Evolutionary conservation across 441 rosid species (phyloP), one percentile per base, ranked within the genome.

Genomic region (Pelargonium citronellum): DNA sequence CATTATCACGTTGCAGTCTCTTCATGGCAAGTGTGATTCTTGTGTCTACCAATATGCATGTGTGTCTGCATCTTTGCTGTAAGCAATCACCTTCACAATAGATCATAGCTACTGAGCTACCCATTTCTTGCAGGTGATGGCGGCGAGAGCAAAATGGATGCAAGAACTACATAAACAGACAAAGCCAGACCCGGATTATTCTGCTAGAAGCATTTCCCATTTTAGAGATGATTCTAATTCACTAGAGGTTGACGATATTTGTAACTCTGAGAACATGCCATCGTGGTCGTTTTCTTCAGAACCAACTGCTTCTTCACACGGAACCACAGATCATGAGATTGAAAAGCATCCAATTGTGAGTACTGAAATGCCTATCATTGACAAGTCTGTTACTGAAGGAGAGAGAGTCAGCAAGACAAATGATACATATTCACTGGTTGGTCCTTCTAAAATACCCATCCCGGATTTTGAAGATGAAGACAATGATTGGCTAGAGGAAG

Each of bases 91-190:
- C 13, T 9, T 46, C 51, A 10, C n/a, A 0, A 0, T 46, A 46
- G 3, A 46, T 46, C n/a, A 46, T 4, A 46, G 11, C 37, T 30
- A 30, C 37, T 4, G 30, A 44, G 51, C 51, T 44, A 77, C 73
- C 43, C 20, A 10, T 15, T 11, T 0, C 22, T 71, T 70, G 70
- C 69, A 88, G 91, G 87, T 88, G 65, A 76, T 84, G 83, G 88
- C 84, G 76, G 88, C 89, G 16, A 83, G 91, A 79, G 80, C 86
- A 60, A 74, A 81, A 83, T 88, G 93, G 93, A 88, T 88, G 93
- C 80, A 84, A 47, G 94, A 86, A 79, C 87, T 94, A 20, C 96
- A 88, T 47, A 88, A 81, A 77, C 83, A 84, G 70, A 88, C 80
- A 43, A 81, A 81, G 72, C 78, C 80, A 20, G 89, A 84, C 66